Conservation (phyloP, 2,329 filamentous ascomycete genomes). For the Aciculosporium take region DNA sequence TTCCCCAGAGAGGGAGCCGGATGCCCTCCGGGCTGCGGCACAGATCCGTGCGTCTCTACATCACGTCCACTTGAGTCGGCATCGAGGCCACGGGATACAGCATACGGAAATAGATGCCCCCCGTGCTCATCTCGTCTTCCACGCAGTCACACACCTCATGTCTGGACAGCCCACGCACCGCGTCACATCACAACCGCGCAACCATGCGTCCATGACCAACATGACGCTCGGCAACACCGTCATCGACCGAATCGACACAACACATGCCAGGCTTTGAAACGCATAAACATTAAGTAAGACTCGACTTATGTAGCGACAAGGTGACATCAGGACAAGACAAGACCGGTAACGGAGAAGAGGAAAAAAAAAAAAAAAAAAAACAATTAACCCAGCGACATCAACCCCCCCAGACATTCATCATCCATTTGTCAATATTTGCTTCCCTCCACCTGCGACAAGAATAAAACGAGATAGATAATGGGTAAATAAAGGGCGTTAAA, state of each 20-base stretch:
- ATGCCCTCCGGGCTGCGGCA: too few relatives aligned
- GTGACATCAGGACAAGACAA: not conserved
- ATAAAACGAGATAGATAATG: not conserved
- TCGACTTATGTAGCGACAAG: conserved; percentile 1
- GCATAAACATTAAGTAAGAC: not conserved
- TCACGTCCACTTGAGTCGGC: too few relatives aligned
- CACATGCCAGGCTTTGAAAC: not conserved
- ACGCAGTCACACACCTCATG: too few relatives aligned
- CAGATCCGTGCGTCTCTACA: too few relatives aligned
- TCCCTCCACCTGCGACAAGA: not conserved
- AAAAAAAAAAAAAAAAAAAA: not conserved
- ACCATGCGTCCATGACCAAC: too few relatives aligned
- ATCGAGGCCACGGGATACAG: too few relatives aligned
- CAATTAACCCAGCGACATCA: not conserved
- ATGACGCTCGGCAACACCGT: too few relatives aligned
- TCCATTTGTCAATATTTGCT: not conserved
- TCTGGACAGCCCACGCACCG: too few relatives aligned
- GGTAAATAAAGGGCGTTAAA: not conserved
- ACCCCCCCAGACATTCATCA: not conserved
- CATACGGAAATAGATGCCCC: too few relatives aligned
- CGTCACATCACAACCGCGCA: too few relatives aligned
- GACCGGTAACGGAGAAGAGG: not conserved
- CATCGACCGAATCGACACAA: not conserved
- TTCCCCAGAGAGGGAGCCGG: too few relatives aligned
- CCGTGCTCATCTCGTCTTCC: too few relatives aligned